These are phyloP conservation scores for Lyophyllum decastes DNA, from an alignment of 768 basidiomycete species.

Conservation along the genomic window DNA sequence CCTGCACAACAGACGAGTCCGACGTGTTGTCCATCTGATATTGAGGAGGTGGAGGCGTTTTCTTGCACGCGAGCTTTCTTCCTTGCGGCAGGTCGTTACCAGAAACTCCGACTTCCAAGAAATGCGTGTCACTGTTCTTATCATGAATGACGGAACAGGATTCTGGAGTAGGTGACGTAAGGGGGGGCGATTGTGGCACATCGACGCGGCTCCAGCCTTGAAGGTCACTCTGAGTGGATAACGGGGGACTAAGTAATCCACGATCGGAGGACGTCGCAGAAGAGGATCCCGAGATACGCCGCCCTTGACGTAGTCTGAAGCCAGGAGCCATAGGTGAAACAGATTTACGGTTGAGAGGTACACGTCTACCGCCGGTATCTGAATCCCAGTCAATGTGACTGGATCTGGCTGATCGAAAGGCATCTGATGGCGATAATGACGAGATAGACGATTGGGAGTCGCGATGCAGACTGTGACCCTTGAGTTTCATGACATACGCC, in stretches of 20 bases:
- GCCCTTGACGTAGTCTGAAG: conserved; percentile 39
- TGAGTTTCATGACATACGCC: conserved; percentile 46
- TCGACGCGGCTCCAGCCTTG: conserved; percentile 33
- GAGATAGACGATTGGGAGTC: conserved; percentile 67
- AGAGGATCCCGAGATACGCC: conserved; percentile 40
- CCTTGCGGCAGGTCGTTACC: conserved; percentile 15
- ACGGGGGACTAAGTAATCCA: conserved; percentile 32
- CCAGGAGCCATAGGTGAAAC: conserved; percentile 72
- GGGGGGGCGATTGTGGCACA: conserved; percentile 38
- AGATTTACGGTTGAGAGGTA: conserved; percentile 66
- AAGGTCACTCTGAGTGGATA: conserved; percentile 14
- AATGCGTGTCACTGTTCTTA: conserved; percentile 25
- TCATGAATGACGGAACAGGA: conserved; percentile 34
- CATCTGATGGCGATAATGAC: conserved; percentile 62
- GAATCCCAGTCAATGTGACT: conserved; percentile 57
- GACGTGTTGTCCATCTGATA: conserved; percentile 41
- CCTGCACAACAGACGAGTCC: conserved; percentile 45
- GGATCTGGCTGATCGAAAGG: conserved; percentile 33
- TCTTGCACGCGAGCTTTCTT: conserved; percentile 38
- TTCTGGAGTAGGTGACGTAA: conserved; percentile 35
- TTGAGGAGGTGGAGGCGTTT: conserved; percentile 30
- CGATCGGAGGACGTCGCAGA: conserved; percentile 42
- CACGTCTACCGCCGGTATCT: conserved; percentile 56
- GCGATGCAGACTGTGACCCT: conserved; percentile 41
- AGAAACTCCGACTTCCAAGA: conserved; percentile 24